A percentile compares a stretch with the other conserved stretches of the same genome.
phyloP scores from a whole-genome alignment of 1,139 yeast species.

The Hemisphaericaspora xylanilytica region DNA sequence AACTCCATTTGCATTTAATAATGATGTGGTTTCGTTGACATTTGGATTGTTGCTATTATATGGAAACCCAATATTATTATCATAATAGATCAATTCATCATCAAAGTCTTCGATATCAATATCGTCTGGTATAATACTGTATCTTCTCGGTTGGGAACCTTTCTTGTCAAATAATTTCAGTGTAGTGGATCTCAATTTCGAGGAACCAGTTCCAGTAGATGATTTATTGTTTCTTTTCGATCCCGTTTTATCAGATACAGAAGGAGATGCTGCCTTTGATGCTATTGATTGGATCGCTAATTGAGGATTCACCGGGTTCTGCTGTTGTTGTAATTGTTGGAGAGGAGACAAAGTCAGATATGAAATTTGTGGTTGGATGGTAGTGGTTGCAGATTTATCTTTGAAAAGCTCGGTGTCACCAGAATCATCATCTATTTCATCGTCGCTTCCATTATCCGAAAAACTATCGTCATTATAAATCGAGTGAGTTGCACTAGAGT shows the following conservation, averaged over 20 bases:
- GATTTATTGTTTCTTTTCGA: conserved; percentile 28
- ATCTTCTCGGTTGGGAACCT: conserved; percentile 69
- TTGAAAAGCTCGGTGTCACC: conserved; percentile 29
- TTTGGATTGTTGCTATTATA: conserved; percentile 26
- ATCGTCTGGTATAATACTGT: conserved; percentile 70
- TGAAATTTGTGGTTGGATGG: conserved; percentile 5
- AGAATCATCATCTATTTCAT: conserved; percentile 29
- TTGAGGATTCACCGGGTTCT: conserved; percentile 5
- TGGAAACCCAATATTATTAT: conserved; percentile 42
- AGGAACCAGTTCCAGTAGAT: conserved; percentile 26
- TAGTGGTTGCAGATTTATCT: conserved; percentile 5
- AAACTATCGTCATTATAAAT: conserved; percentile 20
- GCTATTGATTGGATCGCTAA: conserved; percentile 1
- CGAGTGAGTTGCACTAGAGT: conserved; percentile 9
- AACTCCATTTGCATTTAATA: conserved; percentile 29
- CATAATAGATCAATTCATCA: conserved; percentile 52
- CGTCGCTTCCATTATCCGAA: conserved; percentile 32
- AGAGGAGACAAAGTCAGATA: conserved; percentile 6
- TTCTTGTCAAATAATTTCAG: conserved; percentile 69
- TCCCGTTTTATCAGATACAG: conserved; percentile 26
- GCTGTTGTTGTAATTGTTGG: conserved; percentile 5
- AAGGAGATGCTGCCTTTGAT: conserved; percentile 4
- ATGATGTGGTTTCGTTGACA: conserved; percentile 33
- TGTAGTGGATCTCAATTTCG: conserved; percentile 61
- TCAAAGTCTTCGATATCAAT: conserved; percentile 65